Evolutionary conservation across 2,329 filamentous ascomycete species (phyloP), one percentile per base, ranked within the genome.

Genomic region (Westerdykella ornata): DNA sequence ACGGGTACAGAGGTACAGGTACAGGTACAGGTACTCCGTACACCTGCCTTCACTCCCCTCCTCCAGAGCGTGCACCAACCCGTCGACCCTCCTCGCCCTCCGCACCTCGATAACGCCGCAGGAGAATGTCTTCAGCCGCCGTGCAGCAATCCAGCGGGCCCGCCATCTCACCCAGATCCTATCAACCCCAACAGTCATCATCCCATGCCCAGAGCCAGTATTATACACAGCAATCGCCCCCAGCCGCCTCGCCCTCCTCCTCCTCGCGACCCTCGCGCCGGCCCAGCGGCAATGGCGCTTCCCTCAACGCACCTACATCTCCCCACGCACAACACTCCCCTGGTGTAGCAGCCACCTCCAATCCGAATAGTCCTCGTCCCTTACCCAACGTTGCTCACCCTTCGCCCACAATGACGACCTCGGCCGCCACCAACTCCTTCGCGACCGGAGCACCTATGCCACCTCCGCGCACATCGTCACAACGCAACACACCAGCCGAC

Each of bases 391-490:
- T 66, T 33, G 62, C 68, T 35, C 63, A 69, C 61, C 57, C 63
- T 35, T 68, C 71, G 32, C 64, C 72, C 42, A 56, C 63, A 47
- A 61, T 67, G 49, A 59, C 65, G 57, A 70, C 42, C 69, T 72
- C 47, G 74, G 76, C 56, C 72, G 74, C 57, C 71, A 72, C 68
- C 77, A 69, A 67, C 77, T 72, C 66, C 80, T 76, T 49, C 22
- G 45, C 49, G 6, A 70, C 67, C 43, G 66, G 66, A 20, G 80
- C 84, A 39, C 83, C 85, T 17, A 75, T 86, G 53, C 82, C 84
- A 41, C 88, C 71, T 36, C 85, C 86, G 28, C 80, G 88, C 58
- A 89, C 85, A 6, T 94, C 88, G 12, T 92, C 87, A 33, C 84
- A 80, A 50, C 75, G 72, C 69, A 63, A 60, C 48, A 52, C 30